Percentiles rank a stretch among this genome's conserved stretches.
Evolutionary conservation across 345 rosid species (phyloP).

Genomic region (Luvunga scandens): DNA sequence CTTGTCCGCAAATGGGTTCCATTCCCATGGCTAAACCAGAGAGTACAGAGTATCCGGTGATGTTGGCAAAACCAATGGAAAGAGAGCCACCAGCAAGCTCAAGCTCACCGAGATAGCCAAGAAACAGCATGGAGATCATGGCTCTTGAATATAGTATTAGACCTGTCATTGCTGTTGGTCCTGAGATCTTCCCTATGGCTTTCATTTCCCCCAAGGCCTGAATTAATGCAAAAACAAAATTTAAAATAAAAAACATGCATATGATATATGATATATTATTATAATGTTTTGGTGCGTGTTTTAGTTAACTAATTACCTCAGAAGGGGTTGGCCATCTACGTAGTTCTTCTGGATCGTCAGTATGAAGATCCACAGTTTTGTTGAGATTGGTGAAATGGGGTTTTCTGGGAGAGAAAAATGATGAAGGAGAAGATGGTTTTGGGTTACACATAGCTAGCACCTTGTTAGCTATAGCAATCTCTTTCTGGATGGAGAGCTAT

Average conservation of each 20-base stretch:
- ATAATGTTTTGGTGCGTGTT: neutral
- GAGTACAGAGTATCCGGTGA: conserved; percentile 94
- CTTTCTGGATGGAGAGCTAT: conserved; percentile 8
- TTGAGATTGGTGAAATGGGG: conserved; percentile 42
- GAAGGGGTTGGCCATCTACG: conserved; percentile 78
- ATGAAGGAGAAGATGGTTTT: conserved; percentile 53
- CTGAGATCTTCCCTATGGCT: conserved; percentile 85
- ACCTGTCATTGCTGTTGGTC: conserved; percentile 81
- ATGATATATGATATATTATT: neutral
- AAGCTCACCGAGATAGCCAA: conserved; percentile 93
- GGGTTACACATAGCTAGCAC: conserved; percentile 53
- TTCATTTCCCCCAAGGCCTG: conserved; percentile 83
- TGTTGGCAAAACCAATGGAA: conserved; percentile 91
- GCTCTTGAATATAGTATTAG: conserved; percentile 86
- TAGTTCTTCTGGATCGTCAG: conserved; percentile 36
- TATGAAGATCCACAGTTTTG: conserved; percentile 32
- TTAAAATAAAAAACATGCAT: neutral
- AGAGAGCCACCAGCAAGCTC: conserved; percentile 97
- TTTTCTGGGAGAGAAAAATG: conserved; percentile 42
- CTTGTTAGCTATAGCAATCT: neutral
- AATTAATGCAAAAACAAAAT: conserved; percentile 8
- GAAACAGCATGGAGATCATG: conserved; percentile 96
- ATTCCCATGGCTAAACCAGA: conserved; percentile 99
- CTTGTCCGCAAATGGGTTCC: conserved; percentile 99
- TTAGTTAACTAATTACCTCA: conserved; percentile 43